Evolutionary conservation across 768 basidiomycete species (phyloP), one percentile per base, ranked within the genome.

Genomic region (Lepiota brunneoincarnata): DNA sequence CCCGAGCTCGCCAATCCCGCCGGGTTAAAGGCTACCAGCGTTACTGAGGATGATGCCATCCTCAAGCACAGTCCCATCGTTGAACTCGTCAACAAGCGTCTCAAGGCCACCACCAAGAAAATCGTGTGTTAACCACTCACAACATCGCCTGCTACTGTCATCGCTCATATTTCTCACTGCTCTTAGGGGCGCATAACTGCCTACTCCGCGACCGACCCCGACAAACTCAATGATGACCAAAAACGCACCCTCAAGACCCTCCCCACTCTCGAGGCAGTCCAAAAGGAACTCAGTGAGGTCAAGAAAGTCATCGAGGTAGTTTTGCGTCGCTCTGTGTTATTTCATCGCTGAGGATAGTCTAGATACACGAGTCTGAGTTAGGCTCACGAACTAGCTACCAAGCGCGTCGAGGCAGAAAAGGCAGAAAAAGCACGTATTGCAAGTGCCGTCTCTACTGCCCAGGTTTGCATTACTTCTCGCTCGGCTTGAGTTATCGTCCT

Each of bases 151-250:
- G 31, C 51, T 36, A 62, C 39, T 57, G 49, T 44, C 12, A 14
- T 47, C 20, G 49, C 54, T 63, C 20, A 59, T n/a, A n/a, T n/a
- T 39, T 55, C 55, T 48, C 56, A 50, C 34, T 43, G 54, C 36
- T 60, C 47, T 17, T 49, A 95, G 94, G 75, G 78, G 57, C 83
- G 93, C 58, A 82, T 91, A 75, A 74, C 84, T 43, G 70, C 74
- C 10, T 94, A 96, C 66, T 80, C 87, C 26, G 62, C 82, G 2
- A 86, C 80, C 17, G 83, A 84, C 23, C 67, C 78, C 2, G 83
- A 85, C 51, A 87, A 87, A 63, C 80, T 95, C 50, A 91, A 96
- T 58, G 90, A 93, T 38, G 94, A 96, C 69, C 93, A 97, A 72
- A 87, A 79, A 59, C 82, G 85, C 31, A 75, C 80, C 2, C 62